Conservation (phyloP, 73 alveolate genomes). For the Symbiodinium natans region DNA sequence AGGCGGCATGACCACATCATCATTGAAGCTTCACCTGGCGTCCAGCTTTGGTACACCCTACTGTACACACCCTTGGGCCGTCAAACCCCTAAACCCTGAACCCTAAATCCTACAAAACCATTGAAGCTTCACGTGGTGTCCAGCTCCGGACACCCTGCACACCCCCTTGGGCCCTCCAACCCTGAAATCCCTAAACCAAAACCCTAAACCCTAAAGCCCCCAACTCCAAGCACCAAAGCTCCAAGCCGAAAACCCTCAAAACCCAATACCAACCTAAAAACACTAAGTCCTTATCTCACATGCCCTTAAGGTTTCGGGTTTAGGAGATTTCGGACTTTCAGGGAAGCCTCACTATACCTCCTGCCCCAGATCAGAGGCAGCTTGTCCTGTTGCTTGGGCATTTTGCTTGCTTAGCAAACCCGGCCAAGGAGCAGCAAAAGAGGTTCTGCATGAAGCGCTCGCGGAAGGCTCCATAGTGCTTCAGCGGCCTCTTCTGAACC, state of each 20-base stretch:
- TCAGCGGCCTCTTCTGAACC: constrained; percentile 12
- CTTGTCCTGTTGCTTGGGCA: no score
- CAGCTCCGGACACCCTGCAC: no score
- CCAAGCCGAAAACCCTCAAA: neutral
- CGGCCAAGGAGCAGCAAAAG: neutral
- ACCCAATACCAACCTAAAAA: neutral
- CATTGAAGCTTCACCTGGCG: neutral
- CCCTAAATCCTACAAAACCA: neutral
- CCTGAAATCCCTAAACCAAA: neutral
- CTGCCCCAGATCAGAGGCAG: no score
- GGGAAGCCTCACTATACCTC: no score
- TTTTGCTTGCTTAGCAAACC: no score
- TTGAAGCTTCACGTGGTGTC: no score
- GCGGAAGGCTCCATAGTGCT: constrained; percentile 86
- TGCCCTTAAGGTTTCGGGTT: no score
- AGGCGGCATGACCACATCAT: neutral
- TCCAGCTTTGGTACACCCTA: no score
- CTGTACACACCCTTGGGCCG: no score
- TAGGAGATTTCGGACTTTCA: no score
- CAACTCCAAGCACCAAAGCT: neutral
- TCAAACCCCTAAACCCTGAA: neutral
- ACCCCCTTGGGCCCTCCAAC: neutral
- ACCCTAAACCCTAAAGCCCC: neutral
- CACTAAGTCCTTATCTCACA: neutral
- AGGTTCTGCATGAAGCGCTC: constrained; percentile 24